Conservation (phyloP, 176 grass and related monocot genomes). For the Sorghum bicolor region Sorghum_bicolor_NCBIv3 NC_012870.2:18438001-18438500, state of each 20-base stretch:
- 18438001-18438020: not conserved
- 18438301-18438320: not conserved
- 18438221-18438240: not conserved
- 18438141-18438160: not conserved
- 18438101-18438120: rapidly evolving
- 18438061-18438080: conserved; percentile 36
- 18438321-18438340: not conserved
- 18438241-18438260: not conserved
- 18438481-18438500: too few relatives aligned
- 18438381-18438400: not conserved
- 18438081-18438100: conserved; percentile 8
- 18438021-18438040: not conserved
- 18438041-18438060: conserved; percentile 23
- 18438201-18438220: too few relatives aligned
- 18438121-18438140: not conserved
- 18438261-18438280: not conserved
- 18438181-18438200: not conserved
- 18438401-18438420: not conserved
- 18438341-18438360: not conserved
- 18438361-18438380: not conserved
- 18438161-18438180: not conserved
- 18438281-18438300: not conserved
- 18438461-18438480: not conserved
- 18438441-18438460: too few relatives aligned
- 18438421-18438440: too few relatives aligned